Evolutionary conservation across 352 stramenopile genomes (phyloP).

Genomic region (Phytopythium cucurbitacearum): DNA sequence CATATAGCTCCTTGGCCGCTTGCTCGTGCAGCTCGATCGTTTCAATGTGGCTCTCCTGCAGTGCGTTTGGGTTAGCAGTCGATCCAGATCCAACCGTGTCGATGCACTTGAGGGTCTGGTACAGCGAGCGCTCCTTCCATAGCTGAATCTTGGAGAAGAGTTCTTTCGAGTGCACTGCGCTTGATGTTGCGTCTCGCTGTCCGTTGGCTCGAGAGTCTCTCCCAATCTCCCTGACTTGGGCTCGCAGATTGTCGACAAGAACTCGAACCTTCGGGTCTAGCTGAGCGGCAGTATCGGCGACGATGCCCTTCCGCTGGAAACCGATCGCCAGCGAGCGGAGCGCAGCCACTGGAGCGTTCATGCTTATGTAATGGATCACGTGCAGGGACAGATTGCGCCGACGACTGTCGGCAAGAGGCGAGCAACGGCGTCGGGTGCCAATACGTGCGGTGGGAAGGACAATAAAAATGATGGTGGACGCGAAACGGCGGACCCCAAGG

Average conservation of each 20-base stretch:
- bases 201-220: not conserved
- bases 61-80: slow-evolving; percentile 1
- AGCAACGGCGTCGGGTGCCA: no score
- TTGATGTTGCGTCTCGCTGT: not conserved
- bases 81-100: slow-evolving; percentile 11
- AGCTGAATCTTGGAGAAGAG: slow-evolving; percentile 37
- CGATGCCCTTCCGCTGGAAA: slow-evolving; percentile 9
- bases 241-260: slow-evolving; percentile 3
- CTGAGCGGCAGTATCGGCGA: not conserved
- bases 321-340: not conserved
- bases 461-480: no score
- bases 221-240: not conserved
- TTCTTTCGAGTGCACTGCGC: slow-evolving; percentile 1
- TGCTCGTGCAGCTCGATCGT: slow-evolving; percentile 57
- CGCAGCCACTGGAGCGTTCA: not conserved
- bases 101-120: slow-evolving; percentile 44
- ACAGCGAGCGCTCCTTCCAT: slow-evolving; percentile 58
- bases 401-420: no score
- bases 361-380: no score
- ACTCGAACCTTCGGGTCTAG: slow-evolving; percentile 1
- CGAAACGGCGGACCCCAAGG: no score
- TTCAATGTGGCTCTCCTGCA: slow-evolving; percentile 38
- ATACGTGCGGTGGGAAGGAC: no score
- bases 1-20: slow-evolving; percentile 29
- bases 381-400: no score